These are phyloP conservation scores for Sporothrix variecibatus DNA, from an alignment of 2,329 filamentous ascomycete species.

Conservation along the genomic window DNA sequence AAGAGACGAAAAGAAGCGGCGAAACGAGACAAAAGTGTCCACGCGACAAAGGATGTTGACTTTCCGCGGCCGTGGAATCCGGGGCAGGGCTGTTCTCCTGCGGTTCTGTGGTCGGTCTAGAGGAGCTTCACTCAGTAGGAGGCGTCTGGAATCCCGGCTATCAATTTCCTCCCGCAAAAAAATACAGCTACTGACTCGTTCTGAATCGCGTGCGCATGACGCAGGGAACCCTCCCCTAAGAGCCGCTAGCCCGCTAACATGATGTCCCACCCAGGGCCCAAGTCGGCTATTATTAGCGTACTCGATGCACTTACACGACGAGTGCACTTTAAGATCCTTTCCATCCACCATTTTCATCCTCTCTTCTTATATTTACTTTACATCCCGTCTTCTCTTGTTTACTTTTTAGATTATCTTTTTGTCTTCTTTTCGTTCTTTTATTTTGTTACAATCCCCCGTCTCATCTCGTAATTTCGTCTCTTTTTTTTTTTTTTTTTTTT, in stretches of 20 bases:
- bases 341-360: not conserved
- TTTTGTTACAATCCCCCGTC: not conserved
- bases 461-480: not conserved
- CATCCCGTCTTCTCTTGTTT: not conserved
- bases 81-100: not conserved
- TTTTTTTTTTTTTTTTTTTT: no score
- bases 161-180: slow-evolving; percentile 17
- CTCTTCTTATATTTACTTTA: not conserved
- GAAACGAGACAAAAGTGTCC: not conserved
- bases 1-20: not conserved
- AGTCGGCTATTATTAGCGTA: not conserved
- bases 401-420: not conserved
- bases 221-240: not conserved
- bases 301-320: not conserved
- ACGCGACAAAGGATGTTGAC: not conserved
- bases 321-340: not conserved
- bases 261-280: not conserved
- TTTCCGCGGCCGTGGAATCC: not conserved
- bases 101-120: not conserved
- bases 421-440: not conserved
- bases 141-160: slow-evolving; percentile 18
- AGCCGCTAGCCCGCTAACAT: not conserved
- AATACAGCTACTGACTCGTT: not conserved
- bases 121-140: not conserved
- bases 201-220: slow-evolving; percentile 9